Base-by-base conservation (phyloP, 345 rosid species). In the Salix caprea region DNA sequence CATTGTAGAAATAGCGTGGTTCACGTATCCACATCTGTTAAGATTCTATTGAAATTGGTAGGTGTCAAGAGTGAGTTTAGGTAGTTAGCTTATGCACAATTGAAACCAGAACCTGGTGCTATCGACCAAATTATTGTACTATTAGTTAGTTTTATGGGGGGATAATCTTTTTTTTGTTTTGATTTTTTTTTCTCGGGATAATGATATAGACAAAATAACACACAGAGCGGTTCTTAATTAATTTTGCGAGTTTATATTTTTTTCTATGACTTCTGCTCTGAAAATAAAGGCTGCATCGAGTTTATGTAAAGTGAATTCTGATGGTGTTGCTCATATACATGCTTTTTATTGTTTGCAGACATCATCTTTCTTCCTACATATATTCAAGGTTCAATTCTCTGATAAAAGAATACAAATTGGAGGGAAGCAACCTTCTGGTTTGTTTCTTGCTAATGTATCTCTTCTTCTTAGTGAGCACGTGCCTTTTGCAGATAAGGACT, bases 381-480 rank as follows among this genome's bases (percentile, higher is more conserved):
- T 96, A 73, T 93, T 89, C 86, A 96, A 93, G 84, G 84, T 93
- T 48, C 94, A 90, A 73, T 90, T 90, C 83, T 78, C 91, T 4
- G 99, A 93, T 77, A 92, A 83, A 79, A 87, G 79, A 78, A 69
- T 92, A 77, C 90, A 85, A 72, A 72, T 84, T 32, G 95, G 96
- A 71, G 97, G 90, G 85, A 93, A 88, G 85, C 96, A 91, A 60
- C 91, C 96, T 18, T 85, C 92, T 70, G 90, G 85, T 60, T 60
- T 93, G 76, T 82, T 79, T 77, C 87, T 96, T 78, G 96, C 93
- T 18, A 87, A 81, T 44, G 71, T 92, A 73, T 85, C 93, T 76
- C 86, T 90, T 78, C 86, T 96, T 82, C 87, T 93, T 48, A 85
- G 82, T 67, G 99, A 96, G 88, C 92, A 87, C 82, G 91, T 96